phyloP scores from a whole-genome alignment of 2,329 filamentous ascomycete species.

The Colletotrichum sansevieriae region DNA sequence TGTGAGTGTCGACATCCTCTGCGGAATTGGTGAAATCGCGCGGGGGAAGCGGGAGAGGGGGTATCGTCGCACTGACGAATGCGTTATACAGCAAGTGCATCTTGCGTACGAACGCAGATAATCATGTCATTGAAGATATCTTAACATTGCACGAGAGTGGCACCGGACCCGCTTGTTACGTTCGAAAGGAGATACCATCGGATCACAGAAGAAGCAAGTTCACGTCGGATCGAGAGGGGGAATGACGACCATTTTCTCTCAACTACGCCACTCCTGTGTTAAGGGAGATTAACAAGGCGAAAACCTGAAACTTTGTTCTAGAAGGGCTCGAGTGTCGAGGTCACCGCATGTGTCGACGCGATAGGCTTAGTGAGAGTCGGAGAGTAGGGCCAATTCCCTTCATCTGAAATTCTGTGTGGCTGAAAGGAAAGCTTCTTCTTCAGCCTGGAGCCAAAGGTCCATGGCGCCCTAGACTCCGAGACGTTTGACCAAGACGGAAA shows the following conservation, averaged over 20 bases:
- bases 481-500: slow-evolving; percentile 7
- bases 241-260: background rate
- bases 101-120: slow-evolving; percentile 25
- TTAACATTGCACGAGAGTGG: background rate
- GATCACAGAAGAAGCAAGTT: background rate
- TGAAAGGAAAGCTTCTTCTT: slow-evolving; percentile 10
- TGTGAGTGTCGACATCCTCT: slow-evolving; percentile 1
- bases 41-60: slow-evolving; percentile 2
- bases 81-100: slow-evolving; percentile 27
- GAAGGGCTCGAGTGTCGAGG: slow-evolving; percentile 7
- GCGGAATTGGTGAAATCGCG: slow-evolving; percentile 6
- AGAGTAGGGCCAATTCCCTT: slow-evolving; percentile 1
- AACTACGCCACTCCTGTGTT: slow-evolving; percentile 5
- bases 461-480: background rate
- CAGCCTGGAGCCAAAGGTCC: background rate
- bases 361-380: slow-evolving; percentile 1
- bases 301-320: slow-evolving; percentile 26
- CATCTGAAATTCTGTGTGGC: slow-evolving; percentile 23
- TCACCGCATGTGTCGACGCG: background rate
- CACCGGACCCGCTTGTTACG: background rate
- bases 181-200: background rate
- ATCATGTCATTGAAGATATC: slow-evolving; percentile 6
- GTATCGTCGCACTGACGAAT: slow-evolving; percentile 27
- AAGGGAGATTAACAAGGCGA: background rate
- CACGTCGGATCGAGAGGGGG: background rate